A percentile compares a stretch with the other conserved stretches of the same genome.
Evolutionary conservation across 2,329 filamentous ascomycete species (phyloP).

Genomic region (Tolypocladium sp.): DNA sequence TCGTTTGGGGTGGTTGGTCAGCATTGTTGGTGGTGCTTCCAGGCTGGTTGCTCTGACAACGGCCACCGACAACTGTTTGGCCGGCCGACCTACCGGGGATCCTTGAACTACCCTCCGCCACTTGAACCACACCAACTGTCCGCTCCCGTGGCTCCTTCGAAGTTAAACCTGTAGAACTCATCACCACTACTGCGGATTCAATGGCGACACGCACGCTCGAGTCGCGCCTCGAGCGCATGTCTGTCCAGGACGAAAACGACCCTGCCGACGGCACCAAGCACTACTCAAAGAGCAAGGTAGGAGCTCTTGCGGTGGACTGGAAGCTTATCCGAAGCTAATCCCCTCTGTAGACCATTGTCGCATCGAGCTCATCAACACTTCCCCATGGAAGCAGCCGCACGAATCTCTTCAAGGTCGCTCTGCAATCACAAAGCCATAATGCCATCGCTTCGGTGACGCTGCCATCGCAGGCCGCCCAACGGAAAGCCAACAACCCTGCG

Average conservation of each 20-base stretch:
- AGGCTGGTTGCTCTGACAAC: constrained; percentile 1
- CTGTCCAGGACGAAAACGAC: constrained; percentile 83
- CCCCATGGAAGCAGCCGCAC: constrained; percentile 53
- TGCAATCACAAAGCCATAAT: constrained; percentile 69
- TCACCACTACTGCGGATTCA: constrained; percentile 1
- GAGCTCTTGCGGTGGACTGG: constrained; percentile 9
- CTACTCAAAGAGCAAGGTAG: constrained; percentile 71
- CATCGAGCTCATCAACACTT: constrained; percentile 29
- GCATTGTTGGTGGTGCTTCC: not conserved
- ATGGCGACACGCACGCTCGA: constrained; percentile 76
- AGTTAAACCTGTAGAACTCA: too few relatives aligned
- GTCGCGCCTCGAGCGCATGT: constrained; percentile 80
- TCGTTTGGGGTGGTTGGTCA: not conserved
- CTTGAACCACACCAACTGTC: not conserved
- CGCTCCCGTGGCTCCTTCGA: not conserved
- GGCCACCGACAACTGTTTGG: not conserved
- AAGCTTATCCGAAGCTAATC: constrained; percentile 22
- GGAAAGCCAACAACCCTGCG: constrained; percentile 33
- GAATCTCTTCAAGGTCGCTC: constrained; percentile 76
- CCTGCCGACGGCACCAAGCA: constrained; percentile 39
- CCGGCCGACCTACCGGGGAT: not conserved
- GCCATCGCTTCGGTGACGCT: constrained; percentile 57
- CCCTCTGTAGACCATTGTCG: constrained; percentile 14
- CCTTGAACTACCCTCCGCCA: not conserved
- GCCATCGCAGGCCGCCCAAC: constrained; percentile 55